Conservation (phyloP, 345 rosid genomes). For the Eucalyptus tenuipes region DNA sequence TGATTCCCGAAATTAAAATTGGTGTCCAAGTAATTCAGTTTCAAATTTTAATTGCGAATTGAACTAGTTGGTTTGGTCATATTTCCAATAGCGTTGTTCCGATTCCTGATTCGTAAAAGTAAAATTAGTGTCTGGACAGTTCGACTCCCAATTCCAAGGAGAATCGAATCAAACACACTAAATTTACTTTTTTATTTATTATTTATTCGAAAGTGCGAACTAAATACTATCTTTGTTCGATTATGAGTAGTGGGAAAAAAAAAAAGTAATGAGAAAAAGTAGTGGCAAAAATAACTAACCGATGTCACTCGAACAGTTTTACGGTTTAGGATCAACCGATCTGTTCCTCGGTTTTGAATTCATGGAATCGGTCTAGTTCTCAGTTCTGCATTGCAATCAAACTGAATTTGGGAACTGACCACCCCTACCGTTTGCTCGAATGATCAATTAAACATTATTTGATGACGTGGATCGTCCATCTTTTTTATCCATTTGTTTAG, state of each 20-base stretch:
- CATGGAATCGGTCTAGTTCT: rapidly evolving
- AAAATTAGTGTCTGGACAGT: rapidly evolving
- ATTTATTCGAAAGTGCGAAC: no score
- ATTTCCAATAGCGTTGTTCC: rapidly evolving
- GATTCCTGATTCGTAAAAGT: no score
- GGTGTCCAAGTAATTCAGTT: rapidly evolving
- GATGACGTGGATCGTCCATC: not conserved
- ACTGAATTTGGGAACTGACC: rapidly evolving
- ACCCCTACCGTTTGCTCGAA: rapidly evolving
- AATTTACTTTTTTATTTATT: no score
- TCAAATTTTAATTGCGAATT: no score
- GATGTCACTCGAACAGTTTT: rapidly evolving
- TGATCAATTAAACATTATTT: no score
- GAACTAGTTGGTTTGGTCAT: no score
- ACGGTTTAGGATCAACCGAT: rapidly evolving
- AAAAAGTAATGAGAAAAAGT: no score
- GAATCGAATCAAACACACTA: rapidly evolving
- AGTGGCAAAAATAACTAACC: no score
- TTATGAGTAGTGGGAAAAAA: rapidly evolving
- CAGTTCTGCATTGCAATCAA: rapidly evolving
- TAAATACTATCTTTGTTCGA: rapidly evolving
- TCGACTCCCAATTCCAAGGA: rapidly evolving
- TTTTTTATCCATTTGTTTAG: no score
- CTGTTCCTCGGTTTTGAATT: rapidly evolving
- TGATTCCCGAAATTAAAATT: rapidly evolving